Evolutionary conservation across 768 basidiomycete genomes (phyloP), one percentile per base, ranked within the genome.

Genomic region (Sistotremastrum suecicum): DNA sequence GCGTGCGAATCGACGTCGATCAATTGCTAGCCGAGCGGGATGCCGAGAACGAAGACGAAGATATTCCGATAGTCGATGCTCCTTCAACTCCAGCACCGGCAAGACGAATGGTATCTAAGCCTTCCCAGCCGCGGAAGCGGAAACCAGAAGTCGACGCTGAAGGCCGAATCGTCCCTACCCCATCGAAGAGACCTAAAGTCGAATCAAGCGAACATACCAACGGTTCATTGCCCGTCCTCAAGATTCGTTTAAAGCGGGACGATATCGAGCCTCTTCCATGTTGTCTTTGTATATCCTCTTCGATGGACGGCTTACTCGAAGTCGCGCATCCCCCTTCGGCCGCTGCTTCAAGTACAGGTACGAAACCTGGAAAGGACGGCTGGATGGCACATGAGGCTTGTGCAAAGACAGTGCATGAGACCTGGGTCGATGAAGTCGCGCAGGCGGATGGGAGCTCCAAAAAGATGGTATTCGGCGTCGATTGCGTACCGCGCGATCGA

Each of bases 1-100:
- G 92, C 56, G 94, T 98, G 31, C 78, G 81, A 30, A 97, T 98
- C 52, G 84, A 98, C 48, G 86, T 98, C 20, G 88, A 94, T 56
- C 80, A 83, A 51, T 72, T 95, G 39, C 64, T 98, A 12, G 66
- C 56, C 2, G 80, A 87, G 50, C 70, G 80, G 3, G 78, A 74
- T 30, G 65, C 65, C 5, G 80, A 80, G 51, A 56, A 54, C 48
- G 54, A 58, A 36, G 45, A 56, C 11, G 41, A 20, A 54, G 35
- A 51, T 49, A 42, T 59, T 20, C 20, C 20, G 20, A 20, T 31
- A 49, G 45, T 58, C 43, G 51, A 62, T 45, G 39, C 46, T n/a
- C 47, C 52, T 36, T 57, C 53, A 51, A 51, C 31, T 57, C 48
- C 11, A 34, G 40, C 45, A 44, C 34, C 43, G 47, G 29, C 41